Base-by-base conservation (phyloP, 2,329 filamentous ascomycete genomes). In the Corniculantispora saksenae region DNA sequence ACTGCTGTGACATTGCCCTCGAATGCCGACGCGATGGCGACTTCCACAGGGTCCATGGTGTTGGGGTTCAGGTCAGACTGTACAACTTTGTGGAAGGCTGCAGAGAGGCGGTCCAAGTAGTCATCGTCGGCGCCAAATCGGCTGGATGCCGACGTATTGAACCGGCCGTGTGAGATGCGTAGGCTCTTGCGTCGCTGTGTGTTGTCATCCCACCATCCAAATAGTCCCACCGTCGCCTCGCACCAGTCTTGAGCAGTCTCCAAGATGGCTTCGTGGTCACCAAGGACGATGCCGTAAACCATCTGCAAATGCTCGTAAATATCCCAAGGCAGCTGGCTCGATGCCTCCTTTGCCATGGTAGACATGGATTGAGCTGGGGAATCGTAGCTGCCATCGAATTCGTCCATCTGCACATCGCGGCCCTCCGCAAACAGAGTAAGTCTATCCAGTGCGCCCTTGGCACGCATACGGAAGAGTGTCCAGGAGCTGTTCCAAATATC, bases 181-280 rank as follows among this genome's bases (percentile, higher is more conserved):
- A 78, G 73, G 57, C 73, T 77, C 70, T 79, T 81, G 66, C 77
- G 78, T 58, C 76, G 81, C 68, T 75, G 75, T 66, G 88, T 86
- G n/a, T 86, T 86, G 67, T 95, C 92, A 73, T 97, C 90, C 93
- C 94, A 97, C 94, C 94, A 98, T 7, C 91, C 89, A 38, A 94
- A 89, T 58, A 98, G 80, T 1, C 90, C 91, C 66, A 97, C 80
- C 0, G 90, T 91, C 0, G 93, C 94, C 79, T 98, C 94, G 60
- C 94, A 88, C 94, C 94, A 98, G 76, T 97, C 94, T 72, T 94
- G 89, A 1, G 93, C 87, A 53, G 89, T 87, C 55, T 89, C 86
- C 67, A 96, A 81, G 61, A 97, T 92, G 23, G 93, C 89, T 43
- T 89, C 86, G 12, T 88, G 83, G 68, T 91, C 87, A 43, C 94